phyloP scores from a whole-genome alignment of 2,329 filamentous ascomycete genomes.

The Alternaria infectoria region DNA sequence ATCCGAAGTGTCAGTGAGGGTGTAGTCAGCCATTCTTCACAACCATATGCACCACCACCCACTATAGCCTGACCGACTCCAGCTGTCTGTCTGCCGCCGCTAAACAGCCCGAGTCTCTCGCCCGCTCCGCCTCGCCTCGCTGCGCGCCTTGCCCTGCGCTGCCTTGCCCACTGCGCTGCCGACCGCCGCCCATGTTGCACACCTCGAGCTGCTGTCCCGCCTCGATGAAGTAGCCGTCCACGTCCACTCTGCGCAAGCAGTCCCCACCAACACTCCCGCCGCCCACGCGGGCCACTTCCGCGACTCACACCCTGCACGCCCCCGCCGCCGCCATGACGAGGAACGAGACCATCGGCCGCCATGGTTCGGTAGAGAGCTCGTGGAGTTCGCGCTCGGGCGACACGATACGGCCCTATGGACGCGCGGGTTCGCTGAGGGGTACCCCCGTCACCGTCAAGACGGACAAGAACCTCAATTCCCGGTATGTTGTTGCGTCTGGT shows the following conservation, averaged over 20 bases:
- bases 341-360: slow-evolving; percentile 68
- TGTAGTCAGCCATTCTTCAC: background rate
- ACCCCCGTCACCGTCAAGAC: slow-evolving; percentile 60
- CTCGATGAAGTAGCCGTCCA: slow-evolving; percentile 50
- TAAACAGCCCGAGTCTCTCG: background rate
- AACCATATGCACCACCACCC: background rate
- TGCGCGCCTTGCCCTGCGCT: slow-evolving; percentile 9
- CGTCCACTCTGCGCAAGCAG: slow-evolving; percentile 42
- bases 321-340: slow-evolving; percentile 62
- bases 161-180: slow-evolving; percentile 5
- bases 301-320: slow-evolving; percentile 15
- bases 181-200: slow-evolving; percentile 28
- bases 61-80: background rate
- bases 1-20: background rate
- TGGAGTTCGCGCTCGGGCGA: slow-evolving; percentile 71
- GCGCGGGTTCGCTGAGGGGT: slow-evolving; percentile 43
- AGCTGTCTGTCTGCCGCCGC: background rate
- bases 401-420: slow-evolving; percentile 62
- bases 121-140: slow-evolving; percentile 4
- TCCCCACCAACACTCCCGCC: slow-evolving; percentile 27
- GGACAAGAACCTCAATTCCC: slow-evolving; percentile 55
- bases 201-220: slow-evolving; percentile 30
- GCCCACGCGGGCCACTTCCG: slow-evolving; percentile 25
- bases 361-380: slow-evolving; percentile 70
- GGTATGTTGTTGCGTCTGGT: slow-evolving; percentile 49